A percentile compares a stretch with the other conserved stretches of the same genome.
These are phyloP conservation scores for Kazachstania africana DNA, from an alignment of 805 yeast genomes.

Conservation along the genomic window DNA sequence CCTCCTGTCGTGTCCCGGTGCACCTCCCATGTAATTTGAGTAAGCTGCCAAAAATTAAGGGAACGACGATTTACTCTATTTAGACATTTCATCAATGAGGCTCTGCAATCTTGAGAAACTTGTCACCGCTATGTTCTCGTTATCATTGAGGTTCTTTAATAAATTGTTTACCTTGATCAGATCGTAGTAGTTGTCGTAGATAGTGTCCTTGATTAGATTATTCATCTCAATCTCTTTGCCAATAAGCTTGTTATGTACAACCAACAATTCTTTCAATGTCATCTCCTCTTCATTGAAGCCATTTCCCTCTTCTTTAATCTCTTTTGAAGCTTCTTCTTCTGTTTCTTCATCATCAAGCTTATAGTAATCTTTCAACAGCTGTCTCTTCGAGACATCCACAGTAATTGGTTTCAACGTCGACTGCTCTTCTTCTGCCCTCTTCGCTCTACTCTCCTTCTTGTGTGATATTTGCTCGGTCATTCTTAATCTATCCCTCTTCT, in stretches of 20 bases:
- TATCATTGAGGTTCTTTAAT: too few species aligned
- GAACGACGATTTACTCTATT: too few species aligned
- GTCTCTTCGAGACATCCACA: too few species aligned
- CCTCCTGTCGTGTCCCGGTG: too few species aligned
- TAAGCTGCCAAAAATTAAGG: too few species aligned
- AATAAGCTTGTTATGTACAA: conserved; percentile 18
- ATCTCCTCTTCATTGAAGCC: conserved; percentile 3
- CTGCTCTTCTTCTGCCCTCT: not conserved
- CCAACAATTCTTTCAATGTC: conserved; percentile 16
- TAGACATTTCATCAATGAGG: too few species aligned
- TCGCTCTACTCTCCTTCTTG: not conserved
- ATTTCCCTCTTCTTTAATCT: not conserved
- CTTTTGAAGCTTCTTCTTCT: not conserved
- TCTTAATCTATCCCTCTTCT: too few species aligned
- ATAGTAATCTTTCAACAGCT: too few species aligned
- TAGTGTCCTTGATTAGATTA: conserved; percentile 50
- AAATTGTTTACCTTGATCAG: conserved; percentile 58
- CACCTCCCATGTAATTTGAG: too few species aligned
- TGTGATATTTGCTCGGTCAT: conserved; percentile 1
- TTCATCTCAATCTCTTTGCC: conserved; percentile 21
- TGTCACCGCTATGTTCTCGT: too few species aligned
- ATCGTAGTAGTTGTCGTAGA: conserved; percentile 67
- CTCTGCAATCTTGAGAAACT: too few species aligned
- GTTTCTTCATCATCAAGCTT: too few species aligned
- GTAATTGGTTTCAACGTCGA: not conserved